Evolutionary conservation across 331 rosid genomes (phyloP), one percentile per base, ranked within the genome.

Genomic region (Stylosanthes scabra): DNA sequence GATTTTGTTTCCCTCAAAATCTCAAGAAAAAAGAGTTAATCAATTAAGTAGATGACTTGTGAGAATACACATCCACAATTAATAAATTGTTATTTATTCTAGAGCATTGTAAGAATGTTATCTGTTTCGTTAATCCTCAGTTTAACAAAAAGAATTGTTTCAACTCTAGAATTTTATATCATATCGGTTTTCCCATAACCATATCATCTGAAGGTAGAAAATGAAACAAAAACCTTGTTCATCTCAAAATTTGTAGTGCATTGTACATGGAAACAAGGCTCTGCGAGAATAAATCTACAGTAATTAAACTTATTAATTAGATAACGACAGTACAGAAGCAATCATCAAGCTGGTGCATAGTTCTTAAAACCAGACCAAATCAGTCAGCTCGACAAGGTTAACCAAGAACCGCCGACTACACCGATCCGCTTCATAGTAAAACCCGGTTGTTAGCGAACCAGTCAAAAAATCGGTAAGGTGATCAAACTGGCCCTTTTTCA

Each of bases 341-440:
- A 31, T 0, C 37, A 31, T 31, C 37, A 3, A 5, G 37, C 5
- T 31, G 37, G 25, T 10, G 59, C 51, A 1, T 8, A 41, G 45
- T 47, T 75, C 37, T 58, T 3, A 42, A 66, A 49, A 70, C 31
- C 67, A 13, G 6, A 66, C 9, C 50, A 54, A 68, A 63, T 62
- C 25, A 20, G 25, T 20, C 25, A 20, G 25, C 25, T 20, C 25
- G 25, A 20, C 25, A 20, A 20, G 25, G 25, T 20, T 20, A 20
- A 20, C 25, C 25, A 20, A 20, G 25, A 20, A 20, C 25, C 25
- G 25, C 25, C 25, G 25, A 20, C 25, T 20, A 20, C 25, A 20
- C 25, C 25, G 25, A 20, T 20, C 25, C 25, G 1, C 25, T 20
- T 20, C 25, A 20, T 20, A 20, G 25, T 20, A 20, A 20, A 20